Conservation (phyloP, 140 eudicot species). For the Bidens hawaiensis region DNA sequence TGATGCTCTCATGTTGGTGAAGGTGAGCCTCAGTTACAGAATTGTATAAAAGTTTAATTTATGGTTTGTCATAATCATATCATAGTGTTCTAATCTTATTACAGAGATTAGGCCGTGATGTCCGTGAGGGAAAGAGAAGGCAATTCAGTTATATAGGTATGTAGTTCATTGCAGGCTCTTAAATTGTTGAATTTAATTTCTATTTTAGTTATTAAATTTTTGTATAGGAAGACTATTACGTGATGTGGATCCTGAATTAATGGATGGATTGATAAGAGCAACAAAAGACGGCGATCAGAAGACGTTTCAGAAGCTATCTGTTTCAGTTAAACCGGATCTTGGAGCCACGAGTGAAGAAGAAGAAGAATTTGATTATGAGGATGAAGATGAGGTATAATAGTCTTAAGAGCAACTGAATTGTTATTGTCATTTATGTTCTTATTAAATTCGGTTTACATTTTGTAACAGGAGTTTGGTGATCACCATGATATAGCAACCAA, state of each 20-base stretch:
- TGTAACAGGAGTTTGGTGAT: slow-evolving; percentile 38
- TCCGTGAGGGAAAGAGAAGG: slow-evolving; percentile 91
- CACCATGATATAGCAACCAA: slow-evolving; percentile 41
- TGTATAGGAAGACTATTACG: slow-evolving; percentile 73
- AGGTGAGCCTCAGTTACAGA: slow-evolving; percentile 41
- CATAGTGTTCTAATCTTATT: slow-evolving; percentile 27
- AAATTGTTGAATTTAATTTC: not conserved
- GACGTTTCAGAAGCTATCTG: slow-evolving; percentile 53
- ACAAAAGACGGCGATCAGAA: slow-evolving; percentile 70
- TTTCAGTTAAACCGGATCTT: slow-evolving; percentile 32
- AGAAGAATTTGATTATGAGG: slow-evolving; percentile 44
- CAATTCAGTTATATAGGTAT: slow-evolving; percentile 89
- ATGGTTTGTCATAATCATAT: slow-evolving; percentile 4
- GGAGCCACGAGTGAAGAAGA: slow-evolving; percentile 40
- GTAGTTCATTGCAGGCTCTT: not conserved
- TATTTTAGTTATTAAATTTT: too few species aligned
- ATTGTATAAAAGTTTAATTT: not conserved
- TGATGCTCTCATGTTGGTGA: slow-evolving; percentile 79
- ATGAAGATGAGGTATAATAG: slow-evolving; percentile 55
- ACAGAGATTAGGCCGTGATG: slow-evolving; percentile 91
- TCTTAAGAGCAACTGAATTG: not conserved
- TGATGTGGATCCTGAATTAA: slow-evolving; percentile 75
- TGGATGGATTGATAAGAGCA: slow-evolving; percentile 71
- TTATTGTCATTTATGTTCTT: slow-evolving; percentile 1
- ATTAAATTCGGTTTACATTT: slow-evolving; percentile 4